A percentile compares a stretch with the other conserved stretches of the same genome.
phyloP scores from a whole-genome alignment of 164 flowering plant species.

The Nymphaea colorata region DNA sequence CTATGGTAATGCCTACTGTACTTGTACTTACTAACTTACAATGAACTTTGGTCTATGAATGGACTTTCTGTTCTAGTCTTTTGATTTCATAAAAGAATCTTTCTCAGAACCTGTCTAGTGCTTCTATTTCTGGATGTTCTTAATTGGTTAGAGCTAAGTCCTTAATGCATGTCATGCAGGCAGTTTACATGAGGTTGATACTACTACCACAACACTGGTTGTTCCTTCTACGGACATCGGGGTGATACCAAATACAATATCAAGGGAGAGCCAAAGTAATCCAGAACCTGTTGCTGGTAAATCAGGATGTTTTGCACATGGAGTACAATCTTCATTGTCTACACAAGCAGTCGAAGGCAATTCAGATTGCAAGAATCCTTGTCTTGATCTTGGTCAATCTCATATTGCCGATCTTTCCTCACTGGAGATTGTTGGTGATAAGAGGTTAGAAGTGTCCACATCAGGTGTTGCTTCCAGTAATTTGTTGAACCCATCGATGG shows the following conservation, averaged over 20 bases:
- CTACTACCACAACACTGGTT: neutral
- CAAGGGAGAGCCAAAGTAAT: neutral
- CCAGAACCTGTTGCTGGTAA: neutral
- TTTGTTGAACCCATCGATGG: constrained; percentile 3
- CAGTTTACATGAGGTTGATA: neutral
- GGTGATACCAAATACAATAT: neutral
- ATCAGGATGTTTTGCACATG: neutral
- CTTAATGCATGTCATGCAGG: neutral
- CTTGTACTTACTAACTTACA: no score
- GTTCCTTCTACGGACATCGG: neutral
- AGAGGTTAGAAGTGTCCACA: neutral
- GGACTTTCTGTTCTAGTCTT: neutral
- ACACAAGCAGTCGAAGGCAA: neutral
- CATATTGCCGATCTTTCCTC: neutral
- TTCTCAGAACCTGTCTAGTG: neutral
- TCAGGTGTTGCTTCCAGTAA: constrained; percentile 2
- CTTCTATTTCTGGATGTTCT: neutral
- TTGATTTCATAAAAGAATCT: neutral
- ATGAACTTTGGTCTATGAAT: no score
- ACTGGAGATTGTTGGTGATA: neutral
- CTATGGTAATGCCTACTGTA: no score
- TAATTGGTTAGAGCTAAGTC: neutral
- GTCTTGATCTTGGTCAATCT: neutral
- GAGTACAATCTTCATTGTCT: neutral
- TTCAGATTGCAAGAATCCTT: neutral